A percentile compares a stretch with the other conserved stretches of the same genome.
Evolutionary conservation across 2,329 filamentous ascomycete genomes (phyloP).

Genomic region (Fusarium acutatum): DNA sequence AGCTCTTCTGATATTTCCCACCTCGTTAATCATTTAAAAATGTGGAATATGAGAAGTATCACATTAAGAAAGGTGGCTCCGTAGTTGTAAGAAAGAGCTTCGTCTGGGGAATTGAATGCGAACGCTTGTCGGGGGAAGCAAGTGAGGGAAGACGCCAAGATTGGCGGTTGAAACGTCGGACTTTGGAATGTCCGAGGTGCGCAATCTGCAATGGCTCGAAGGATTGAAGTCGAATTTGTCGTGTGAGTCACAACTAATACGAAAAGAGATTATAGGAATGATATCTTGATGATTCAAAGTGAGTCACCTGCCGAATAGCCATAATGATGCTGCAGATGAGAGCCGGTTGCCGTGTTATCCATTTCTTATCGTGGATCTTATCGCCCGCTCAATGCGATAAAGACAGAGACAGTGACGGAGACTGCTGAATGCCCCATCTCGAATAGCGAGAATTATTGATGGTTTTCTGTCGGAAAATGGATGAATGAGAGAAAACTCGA

Average conservation of each 20-base stretch:
- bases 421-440: background rate
- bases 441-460: background rate
- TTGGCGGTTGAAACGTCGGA: background rate
- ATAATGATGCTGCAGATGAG: background rate
- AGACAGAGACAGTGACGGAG: background rate
- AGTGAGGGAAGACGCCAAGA: background rate
- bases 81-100: no score
- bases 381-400: background rate
- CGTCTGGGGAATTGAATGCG: background rate
- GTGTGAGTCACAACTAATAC: constrained; percentile 1
- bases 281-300: background rate
- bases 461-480: no score
- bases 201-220: background rate
- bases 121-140: background rate
- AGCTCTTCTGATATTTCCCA: fast-evolving
- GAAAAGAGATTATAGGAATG: background rate
- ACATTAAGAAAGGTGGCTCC: fast-evolving
- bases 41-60: background rate
- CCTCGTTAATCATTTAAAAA: fast-evolving
- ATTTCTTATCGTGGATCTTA: background rate
- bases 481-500: fast-evolving
- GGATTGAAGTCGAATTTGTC: background rate
- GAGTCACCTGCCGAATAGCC: constrained; percentile 1
- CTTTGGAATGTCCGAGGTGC: constrained; percentile 5
- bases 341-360: background rate